Base-by-base conservation (phyloP, 2,329 filamentous ascomycete genomes). In the Graphilbum ipis-grandicollis region DNA sequence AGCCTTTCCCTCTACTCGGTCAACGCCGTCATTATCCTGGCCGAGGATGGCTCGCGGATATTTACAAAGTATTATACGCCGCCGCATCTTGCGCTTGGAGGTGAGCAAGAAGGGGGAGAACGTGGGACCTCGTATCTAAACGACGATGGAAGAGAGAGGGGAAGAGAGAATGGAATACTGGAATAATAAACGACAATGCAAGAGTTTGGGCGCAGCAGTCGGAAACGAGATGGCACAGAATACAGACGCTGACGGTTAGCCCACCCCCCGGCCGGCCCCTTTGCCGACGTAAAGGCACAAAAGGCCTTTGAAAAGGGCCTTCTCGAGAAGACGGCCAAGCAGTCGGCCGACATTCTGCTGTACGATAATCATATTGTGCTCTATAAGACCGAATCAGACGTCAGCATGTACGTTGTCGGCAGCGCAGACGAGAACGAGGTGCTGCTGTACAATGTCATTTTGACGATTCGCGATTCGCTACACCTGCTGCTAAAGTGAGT, bases 381-480 rank as follows among this genome's bases (percentile, higher is more conserved):
- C 36, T 98, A 94, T 68, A 98, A 98, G 74, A 80, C 80, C 63
- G 90, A 98, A 65, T 85, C 82, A 48, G 90, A 98, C 57, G 81
- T 96, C 39, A 94, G 94, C 73, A 44, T 75, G 53, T 96, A 96
- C 56, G 80, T 96, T 19, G 82, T 98, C 10, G 88, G 88, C 46
- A 75, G 78, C 38, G 70, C 82, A 37, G 84, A 94, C 37, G 90
- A 98, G 69, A 98, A 96, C 58, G 90, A 98, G 63, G 81, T 98
- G 38, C 65, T 98, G 56, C 69, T 98, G 36, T 96, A 94, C 65
- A 93, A 88, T 55, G 86, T 93, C 34, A 75, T 96, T 37, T 65
- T 96, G 39, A 84, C 85, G n/a, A 62, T 96, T 48, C 68, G 90
- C 47, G 90, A 96, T 62, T 79, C 81, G 35, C 65, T 96, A 50